Evolutionary conservation across 2,329 filamentous ascomycete species (phyloP).

Genomic region (Cryoendolithus antarcticus): DNA sequence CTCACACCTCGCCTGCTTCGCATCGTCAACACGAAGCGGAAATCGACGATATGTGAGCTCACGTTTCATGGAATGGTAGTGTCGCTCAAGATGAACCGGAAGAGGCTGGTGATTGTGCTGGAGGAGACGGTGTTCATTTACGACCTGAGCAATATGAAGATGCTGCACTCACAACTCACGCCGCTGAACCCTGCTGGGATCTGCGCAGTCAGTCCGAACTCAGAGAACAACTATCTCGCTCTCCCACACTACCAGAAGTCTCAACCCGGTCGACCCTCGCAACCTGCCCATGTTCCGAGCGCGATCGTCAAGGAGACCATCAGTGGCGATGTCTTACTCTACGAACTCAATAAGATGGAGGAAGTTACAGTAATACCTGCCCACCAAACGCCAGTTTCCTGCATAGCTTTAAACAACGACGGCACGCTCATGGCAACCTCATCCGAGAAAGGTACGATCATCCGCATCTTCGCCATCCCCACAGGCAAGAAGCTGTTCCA

Average conservation of each 20-base stretch:
- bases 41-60: slow-evolving; percentile 91
- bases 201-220: slow-evolving; percentile 84
- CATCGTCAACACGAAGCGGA: slow-evolving; percentile 90
- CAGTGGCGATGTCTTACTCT: slow-evolving; percentile 83
- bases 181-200: slow-evolving; percentile 82
- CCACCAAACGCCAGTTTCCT: slow-evolving; percentile 81
- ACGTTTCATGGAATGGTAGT: slow-evolving; percentile 93
- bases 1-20: slow-evolving; percentile 83
- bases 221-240: slow-evolving; percentile 89
- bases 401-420: slow-evolving; percentile 82
- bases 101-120: slow-evolving; percentile 81
- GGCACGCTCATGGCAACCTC: slow-evolving; percentile 86
- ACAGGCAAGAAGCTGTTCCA: slow-evolving; percentile 92
- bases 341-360: slow-evolving; percentile 79
- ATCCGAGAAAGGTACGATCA: slow-evolving; percentile 94
- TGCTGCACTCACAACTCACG: slow-evolving; percentile 83
- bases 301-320: slow-evolving; percentile 59
- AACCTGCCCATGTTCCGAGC: slow-evolving; percentile 75
- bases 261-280: slow-evolving; percentile 23
- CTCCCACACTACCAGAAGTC: slow-evolving; percentile 68
- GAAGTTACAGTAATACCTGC: slow-evolving; percentile 93
- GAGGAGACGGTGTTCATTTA: slow-evolving; percentile 97
- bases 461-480: slow-evolving; percentile 87
- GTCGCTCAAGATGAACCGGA: slow-evolving; percentile 85
- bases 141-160: slow-evolving; percentile 96